Evolutionary conservation across 2,329 filamentous ascomycete species (phyloP), one percentile per base, ranked within the genome.

Genomic region (Cercospora sp.): DNA sequence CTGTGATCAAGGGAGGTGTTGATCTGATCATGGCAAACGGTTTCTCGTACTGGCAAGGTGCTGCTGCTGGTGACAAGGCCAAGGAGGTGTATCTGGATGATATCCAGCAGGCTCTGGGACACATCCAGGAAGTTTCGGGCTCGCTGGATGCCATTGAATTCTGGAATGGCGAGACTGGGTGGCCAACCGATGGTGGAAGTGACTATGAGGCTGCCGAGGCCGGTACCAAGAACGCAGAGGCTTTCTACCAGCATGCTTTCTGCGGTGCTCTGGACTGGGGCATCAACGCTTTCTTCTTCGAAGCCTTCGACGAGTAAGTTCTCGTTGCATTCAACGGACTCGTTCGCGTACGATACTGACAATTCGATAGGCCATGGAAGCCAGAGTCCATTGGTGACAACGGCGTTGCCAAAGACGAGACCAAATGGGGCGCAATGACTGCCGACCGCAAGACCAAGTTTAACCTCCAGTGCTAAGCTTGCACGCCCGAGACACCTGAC

Each of bases 41-140:
- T 28, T 92, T 92, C 77, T 85, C 87, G 33, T 92, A 90, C 83
- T 91, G 90, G 90, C 90, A 92, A 78, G 88, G 85, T 51, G 65
- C 65, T 39, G 63, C 69, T 13, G 72, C 72, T 23, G 72, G 84
- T 85, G 76, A 80, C 81, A 57, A 85, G 85, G 86, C 87, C 36
- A 86, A 86, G 48, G 79, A 84, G 67, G 87, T 85, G 63, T 91
- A 90, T 81, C 87, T 91, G 73, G 85, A 90, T 73, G 89, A 91
- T 75, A 87, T 91, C 77, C 83, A 83, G 74, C 86, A 89, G 78
- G 89, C 89, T 26, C 84, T 89, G 71, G 80, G 79, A 16, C 88
- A 87, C 75, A 87, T 92, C 70, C 87, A 90, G 79, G 77, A 82
- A 67, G 71, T 89, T 64, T 84, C 85, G 36, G 87, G 87, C 33